Conservation (phyloP, 257 asterid species). For the Solanum ossicruentum region DNA sequence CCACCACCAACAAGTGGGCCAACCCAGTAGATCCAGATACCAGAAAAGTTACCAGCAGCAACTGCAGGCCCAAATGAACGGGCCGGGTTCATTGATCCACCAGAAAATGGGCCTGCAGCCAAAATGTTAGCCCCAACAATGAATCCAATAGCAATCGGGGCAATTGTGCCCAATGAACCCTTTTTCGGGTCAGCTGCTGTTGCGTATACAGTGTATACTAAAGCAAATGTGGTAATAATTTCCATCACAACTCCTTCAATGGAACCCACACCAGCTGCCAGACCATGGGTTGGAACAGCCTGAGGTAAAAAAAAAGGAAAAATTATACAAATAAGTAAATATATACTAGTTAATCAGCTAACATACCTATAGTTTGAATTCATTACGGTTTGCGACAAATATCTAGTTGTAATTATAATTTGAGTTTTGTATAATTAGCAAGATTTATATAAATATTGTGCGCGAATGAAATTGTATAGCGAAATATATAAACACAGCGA, state of each 20-base stretch:
- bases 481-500: no score
- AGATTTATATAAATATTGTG: no score
- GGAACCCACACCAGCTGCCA: not conserved
- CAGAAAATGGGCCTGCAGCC: slow-evolving; percentile 7
- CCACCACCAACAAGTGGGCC: slow-evolving; percentile 10
- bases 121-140: slow-evolving; percentile 14
- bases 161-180: slow-evolving; percentile 2
- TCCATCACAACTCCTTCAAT: not conserved
- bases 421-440: no score
- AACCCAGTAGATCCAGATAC: slow-evolving; percentile 7
- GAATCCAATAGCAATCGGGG: slow-evolving; percentile 12
- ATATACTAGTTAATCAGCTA: no score
- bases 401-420: no score
- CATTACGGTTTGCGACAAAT: no score
- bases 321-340: no score
- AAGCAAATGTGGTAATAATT: slow-evolving; percentile 4
- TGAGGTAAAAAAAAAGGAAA: not conserved
- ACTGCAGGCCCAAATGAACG: slow-evolving; percentile 9
- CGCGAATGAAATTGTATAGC: no score
- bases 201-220: slow-evolving; percentile 8
- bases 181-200: slow-evolving; percentile 9
- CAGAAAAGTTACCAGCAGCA: not conserved
- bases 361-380: no score
- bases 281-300: not conserved
- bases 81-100: slow-evolving; percentile 14